These are phyloP conservation scores for Quercus bicolor DNA, from an alignment of 306 rosid species.

Conservation along the genomic window DNA sequence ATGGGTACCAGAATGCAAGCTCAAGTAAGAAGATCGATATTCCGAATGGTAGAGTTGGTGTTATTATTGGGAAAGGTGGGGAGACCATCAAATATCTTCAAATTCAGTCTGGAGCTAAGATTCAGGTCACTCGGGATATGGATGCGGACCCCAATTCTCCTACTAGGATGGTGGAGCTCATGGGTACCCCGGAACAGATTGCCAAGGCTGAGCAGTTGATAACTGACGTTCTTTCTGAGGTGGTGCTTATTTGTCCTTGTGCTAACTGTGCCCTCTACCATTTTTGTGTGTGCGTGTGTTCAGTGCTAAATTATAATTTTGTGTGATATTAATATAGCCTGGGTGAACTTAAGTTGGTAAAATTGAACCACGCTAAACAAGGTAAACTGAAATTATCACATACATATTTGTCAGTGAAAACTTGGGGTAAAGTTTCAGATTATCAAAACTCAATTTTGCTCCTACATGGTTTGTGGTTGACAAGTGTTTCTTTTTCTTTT, in stretches of 20 bases:
- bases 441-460: no score
- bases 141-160: conserved; percentile 74
- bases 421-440: no score
- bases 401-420: no score
- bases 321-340: not conserved
- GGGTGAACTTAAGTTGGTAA: no score
- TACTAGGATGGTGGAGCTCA: conserved; percentile 72
- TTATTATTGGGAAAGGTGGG: conserved; percentile 92
- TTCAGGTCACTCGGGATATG: conserved; percentile 89
- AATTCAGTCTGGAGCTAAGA: conserved; percentile 90
- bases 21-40: conserved; percentile 76
- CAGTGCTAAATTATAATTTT: not conserved
- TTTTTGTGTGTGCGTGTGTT: not conserved
- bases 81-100: conserved; percentile 97
- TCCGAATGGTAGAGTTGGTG: conserved; percentile 96
- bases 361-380: no score
- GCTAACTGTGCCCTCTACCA: not conserved
- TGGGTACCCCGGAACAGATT: conserved; percentile 84
- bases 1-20: conserved; percentile 63
- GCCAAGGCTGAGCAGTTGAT: conserved; percentile 82
- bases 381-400: no score
- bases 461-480: no score
- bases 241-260: conserved; percentile 1
- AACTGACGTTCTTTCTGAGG: conserved; percentile 89
- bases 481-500: no score